These are phyloP conservation scores for Sapria himalayana DNA, from an alignment of 345 rosid species.

Conservation along the genomic window DNA sequence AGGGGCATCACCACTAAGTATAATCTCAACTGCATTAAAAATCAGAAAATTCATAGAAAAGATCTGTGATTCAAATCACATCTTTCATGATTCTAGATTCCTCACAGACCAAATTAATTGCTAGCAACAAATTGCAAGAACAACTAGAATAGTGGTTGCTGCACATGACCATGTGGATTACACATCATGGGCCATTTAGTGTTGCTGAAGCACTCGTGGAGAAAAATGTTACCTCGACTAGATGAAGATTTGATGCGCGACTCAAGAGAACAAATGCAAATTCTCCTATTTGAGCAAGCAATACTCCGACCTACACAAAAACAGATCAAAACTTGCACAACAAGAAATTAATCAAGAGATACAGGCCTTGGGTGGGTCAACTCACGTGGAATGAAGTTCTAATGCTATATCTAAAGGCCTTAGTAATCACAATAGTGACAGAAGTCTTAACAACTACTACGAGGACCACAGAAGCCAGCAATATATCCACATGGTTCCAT, in stretches of 20 bases:
- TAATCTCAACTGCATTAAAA: too few relatives aligned
- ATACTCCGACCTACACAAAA: conserved; percentile 46
- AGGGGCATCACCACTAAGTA: too few relatives aligned
- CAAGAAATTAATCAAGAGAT: conserved; percentile 2
- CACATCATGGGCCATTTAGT: too few relatives aligned
- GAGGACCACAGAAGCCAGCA: conserved; percentile 83
- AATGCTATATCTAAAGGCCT: conserved; percentile 63
- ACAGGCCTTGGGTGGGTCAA: conserved; percentile 13
- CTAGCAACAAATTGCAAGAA: too few relatives aligned
- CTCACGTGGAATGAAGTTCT: conserved; percentile 84
- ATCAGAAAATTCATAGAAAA: too few relatives aligned
- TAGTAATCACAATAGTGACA: conserved; percentile 40
- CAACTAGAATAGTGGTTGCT: too few relatives aligned
- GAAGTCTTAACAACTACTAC: conserved; percentile 81
- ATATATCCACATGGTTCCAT: conserved; percentile 98
- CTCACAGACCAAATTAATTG: too few relatives aligned
- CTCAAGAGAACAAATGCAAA: conserved; percentile 89
- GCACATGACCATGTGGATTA: too few relatives aligned
- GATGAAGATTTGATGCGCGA: conserved; percentile 86
- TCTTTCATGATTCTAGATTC: too few relatives aligned
- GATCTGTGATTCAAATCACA: too few relatives aligned
- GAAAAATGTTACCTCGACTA: conserved; percentile 44
- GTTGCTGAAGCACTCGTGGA: too few relatives aligned
- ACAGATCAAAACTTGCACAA: background rate
- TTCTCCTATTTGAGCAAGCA: conserved; percentile 98